phyloP scores from a whole-genome alignment of 352 stramenopile species.

The Phytophthora podocarpi region DNA sequence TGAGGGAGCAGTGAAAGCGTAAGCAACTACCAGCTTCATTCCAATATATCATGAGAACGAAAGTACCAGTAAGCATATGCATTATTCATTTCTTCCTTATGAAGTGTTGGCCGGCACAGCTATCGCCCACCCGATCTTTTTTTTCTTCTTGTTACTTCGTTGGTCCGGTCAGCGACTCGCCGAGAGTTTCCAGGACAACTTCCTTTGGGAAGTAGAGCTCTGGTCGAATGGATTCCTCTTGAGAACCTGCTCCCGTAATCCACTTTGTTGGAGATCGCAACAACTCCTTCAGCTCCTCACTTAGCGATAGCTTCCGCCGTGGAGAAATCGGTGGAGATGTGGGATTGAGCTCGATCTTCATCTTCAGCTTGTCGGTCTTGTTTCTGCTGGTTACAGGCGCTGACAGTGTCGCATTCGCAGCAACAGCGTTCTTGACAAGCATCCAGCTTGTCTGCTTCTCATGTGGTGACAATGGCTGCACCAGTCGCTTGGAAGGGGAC shows the following conservation, averaged over 20 bases:
- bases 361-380: conserved; percentile 28
- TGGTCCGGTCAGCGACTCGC: not conserved
- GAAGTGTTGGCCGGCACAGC: too few species aligned
- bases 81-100: conserved; percentile 23
- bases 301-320: conserved; percentile 58
- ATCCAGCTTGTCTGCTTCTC: conserved; percentile 74
- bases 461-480: conserved; percentile 53
- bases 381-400: conserved; percentile 6
- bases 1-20: conserved; percentile 35
- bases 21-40: conserved; percentile 9
- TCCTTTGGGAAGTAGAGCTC: conserved; percentile 64
- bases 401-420: conserved; percentile 7
- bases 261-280: conserved; percentile 68
- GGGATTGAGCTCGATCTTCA: conserved; percentile 47
- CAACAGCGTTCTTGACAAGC: conserved; percentile 32
- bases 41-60: conserved; percentile 26
- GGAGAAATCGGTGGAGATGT: conserved; percentile 1
- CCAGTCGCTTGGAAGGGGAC: conserved; percentile 52
- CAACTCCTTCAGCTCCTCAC: conserved; percentile 71
- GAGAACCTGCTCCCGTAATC: conserved; percentile 34
- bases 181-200: conserved; percentile 45
- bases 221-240: conserved; percentile 43
- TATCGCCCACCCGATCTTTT: too few species aligned
- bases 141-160: too few species aligned
- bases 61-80: conserved; percentile 5